Evolutionary conservation across 2,329 filamentous ascomycete genomes (phyloP).

Genomic region (Stemphylium beticola): DNA sequence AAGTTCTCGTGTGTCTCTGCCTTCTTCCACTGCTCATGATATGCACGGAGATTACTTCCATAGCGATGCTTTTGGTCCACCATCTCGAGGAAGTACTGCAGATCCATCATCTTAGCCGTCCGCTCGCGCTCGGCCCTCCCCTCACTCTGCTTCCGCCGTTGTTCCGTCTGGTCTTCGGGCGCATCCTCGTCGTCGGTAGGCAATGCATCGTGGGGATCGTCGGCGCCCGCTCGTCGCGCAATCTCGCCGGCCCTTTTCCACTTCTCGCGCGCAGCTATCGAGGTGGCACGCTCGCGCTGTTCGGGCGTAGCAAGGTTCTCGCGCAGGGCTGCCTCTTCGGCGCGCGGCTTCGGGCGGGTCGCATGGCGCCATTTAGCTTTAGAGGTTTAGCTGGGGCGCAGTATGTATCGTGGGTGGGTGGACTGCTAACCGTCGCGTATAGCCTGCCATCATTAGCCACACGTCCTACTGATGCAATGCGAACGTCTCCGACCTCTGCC

Average conservation of each 20-base stretch:
- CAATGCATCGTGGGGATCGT: slow-evolving; percentile 61
- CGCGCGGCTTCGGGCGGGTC: slow-evolving; percentile 54
- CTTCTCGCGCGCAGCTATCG: slow-evolving; percentile 64
- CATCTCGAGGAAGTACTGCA: slow-evolving; percentile 87
- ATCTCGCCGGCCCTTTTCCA: slow-evolving; percentile 79
- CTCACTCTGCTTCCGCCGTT: slow-evolving; percentile 51
- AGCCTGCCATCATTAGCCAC: slow-evolving; percentile 46
- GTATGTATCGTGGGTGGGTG: slow-evolving; percentile 9
- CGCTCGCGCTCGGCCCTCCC: slow-evolving; percentile 65
- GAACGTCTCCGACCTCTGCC: slow-evolving; percentile 64
- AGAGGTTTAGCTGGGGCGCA: slow-evolving; percentile 35
- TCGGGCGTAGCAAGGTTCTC: slow-evolving; percentile 29
- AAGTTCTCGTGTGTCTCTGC: slow-evolving; percentile 82
- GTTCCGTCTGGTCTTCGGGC: slow-evolving; percentile 42
- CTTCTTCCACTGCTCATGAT: slow-evolving; percentile 84
- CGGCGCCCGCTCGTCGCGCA: slow-evolving; percentile 73
- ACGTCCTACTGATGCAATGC: neutral
- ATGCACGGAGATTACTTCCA: slow-evolving; percentile 79
- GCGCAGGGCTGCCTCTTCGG: slow-evolving; percentile 37
- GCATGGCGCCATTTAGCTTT: slow-evolving; percentile 61
- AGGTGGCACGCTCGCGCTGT: slow-evolving; percentile 35
- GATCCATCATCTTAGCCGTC: slow-evolving; percentile 78
- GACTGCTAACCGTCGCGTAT: slow-evolving; percentile 55
- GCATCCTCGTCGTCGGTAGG: slow-evolving; percentile 53
- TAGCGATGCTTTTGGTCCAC: slow-evolving; percentile 87